Evolutionary conservation across 2,329 filamentous ascomycete genomes (phyloP), one percentile per base, ranked within the genome.

Genomic region (Didymella pomorum): DNA sequence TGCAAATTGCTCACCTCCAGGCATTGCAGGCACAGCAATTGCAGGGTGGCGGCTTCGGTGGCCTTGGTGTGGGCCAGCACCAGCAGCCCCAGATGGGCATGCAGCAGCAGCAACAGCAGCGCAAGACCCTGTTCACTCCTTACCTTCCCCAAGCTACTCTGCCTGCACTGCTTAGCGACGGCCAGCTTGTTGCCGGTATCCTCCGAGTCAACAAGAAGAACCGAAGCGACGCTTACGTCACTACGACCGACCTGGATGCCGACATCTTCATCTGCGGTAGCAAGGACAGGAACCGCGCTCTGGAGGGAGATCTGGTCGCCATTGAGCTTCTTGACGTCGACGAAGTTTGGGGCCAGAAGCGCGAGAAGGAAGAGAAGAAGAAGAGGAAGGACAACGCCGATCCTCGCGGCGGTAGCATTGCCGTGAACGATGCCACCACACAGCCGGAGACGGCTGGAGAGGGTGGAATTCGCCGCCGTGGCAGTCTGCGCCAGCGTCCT

Each of bases 181-280:
- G 95, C 18, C 93, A 97, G 78, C 89, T 99, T 57, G 95, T 99
- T 53, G 94, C 94, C 61, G 95, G 95, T 81, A 93, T 97, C 68
- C 89, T 99, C 51, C 91, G 95, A 60, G 95, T 99, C 66, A 99
- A 99, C 86, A 99, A 98, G 84, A 99, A 99, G 85, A 99, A 99
- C 80, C 90, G 95, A 64, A 98, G 94, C 71, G 95, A 99, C 79
- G 95, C 95, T 26, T 99, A 99, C 72, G 95, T 99, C 54, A 95
- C 95, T 11, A 97, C 93, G 12, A 88, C 90, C 61, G 95, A 99
- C 75, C 85, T 99, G 46, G 95, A 98, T 79, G 94, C 95, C 42
- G 95, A 99, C 76, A 99, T 99, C 74, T 99, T 99, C 80, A 99
- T 99, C 72, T 99, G 95, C 76, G 95, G 95, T 76, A 98, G 94